Conservation (phyloP, 768 basidiomycete species). For the Amanita rubescens region DNA sequence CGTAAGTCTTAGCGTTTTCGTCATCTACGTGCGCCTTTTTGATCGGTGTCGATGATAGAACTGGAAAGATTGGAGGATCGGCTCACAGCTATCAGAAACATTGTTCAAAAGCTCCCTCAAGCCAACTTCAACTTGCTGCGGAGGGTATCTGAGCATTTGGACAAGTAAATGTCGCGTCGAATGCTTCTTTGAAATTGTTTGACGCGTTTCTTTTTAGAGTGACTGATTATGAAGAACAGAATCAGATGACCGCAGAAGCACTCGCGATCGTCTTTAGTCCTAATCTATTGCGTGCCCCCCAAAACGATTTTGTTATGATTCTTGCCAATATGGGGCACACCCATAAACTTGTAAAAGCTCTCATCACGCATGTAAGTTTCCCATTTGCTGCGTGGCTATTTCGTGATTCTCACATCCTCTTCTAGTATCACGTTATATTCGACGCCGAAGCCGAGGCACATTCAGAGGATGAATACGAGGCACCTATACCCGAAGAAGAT, state of each 20-base stretch:
- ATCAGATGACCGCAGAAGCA: conserved; percentile 85
- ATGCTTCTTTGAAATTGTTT: background rate
- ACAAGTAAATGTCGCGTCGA: conserved; percentile 39
- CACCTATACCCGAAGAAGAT: conserved; percentile 61
- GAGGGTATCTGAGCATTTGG: conserved; percentile 78
- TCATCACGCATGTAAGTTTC: conserved; percentile 63
- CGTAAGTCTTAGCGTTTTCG: conserved; percentile 35
- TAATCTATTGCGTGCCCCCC: conserved; percentile 68
- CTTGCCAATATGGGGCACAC: conserved; percentile 75
- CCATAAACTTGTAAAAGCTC: conserved; percentile 66
- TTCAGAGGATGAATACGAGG: conserved; percentile 56
- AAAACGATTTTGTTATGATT: conserved; percentile 72
- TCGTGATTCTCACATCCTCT: conserved; percentile 4
- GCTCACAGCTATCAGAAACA: conserved; percentile 51
- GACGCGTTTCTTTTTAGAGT: conserved; percentile 37
- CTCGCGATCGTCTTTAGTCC: conserved; percentile 84
- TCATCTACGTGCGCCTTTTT: conserved; percentile 3
- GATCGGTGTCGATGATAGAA: conserved; percentile 31
- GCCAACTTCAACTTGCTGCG: conserved; percentile 74
- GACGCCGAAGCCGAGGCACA: conserved; percentile 58
- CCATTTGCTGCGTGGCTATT: background rate
- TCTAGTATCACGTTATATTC: conserved; percentile 62
- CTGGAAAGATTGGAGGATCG: conserved; percentile 64
- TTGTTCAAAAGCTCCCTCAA: conserved; percentile 64
- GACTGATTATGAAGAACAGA: conserved; percentile 82